Evolutionary conservation across 495 filamentous ascomycete genomes (phyloP).

Genomic region (Aspergillus mulundensis): DNA sequence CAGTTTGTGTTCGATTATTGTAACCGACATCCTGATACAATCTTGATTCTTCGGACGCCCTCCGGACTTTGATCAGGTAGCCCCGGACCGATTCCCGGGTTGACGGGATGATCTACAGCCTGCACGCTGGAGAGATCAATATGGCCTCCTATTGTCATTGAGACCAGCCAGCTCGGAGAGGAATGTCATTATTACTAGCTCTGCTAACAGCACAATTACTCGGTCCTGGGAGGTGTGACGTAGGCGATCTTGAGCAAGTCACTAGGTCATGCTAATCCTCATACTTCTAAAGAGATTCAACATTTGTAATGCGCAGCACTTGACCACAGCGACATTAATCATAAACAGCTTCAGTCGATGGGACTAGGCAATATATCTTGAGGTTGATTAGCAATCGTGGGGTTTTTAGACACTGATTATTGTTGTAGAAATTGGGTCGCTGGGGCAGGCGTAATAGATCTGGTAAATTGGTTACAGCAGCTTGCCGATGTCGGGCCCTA

Average conservation of each 20-base stretch:
- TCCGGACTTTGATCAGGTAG: not conserved
- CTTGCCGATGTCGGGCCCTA: conserved; percentile 4
- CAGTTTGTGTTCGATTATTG: not conserved
- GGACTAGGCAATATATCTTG: not conserved
- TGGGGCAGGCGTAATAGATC: not conserved
- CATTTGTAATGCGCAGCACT: not conserved
- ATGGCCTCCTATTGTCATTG: not conserved
- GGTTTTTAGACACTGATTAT: conserved; percentile 5
- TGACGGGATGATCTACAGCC: not conserved
- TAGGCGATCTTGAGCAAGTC: not conserved
- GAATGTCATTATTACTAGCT: not conserved
- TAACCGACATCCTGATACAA: not conserved
- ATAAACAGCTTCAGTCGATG: not conserved
- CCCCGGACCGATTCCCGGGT: not conserved
- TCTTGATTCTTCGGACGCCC: not conserved
- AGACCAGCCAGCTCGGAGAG: not conserved
- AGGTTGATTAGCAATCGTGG: conserved; percentile 15
- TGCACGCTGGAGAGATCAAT: not conserved
- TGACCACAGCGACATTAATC: not conserved
- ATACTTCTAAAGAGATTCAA: not conserved
- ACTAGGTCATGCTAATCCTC: not conserved
- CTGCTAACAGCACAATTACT: not conserved
- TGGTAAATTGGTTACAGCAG: not conserved
- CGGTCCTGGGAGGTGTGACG: not conserved
- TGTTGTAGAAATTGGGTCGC: not conserved